Evolutionary conservation across 768 basidiomycete species (phyloP).

Genomic region (Trametes cingulata): DNA sequence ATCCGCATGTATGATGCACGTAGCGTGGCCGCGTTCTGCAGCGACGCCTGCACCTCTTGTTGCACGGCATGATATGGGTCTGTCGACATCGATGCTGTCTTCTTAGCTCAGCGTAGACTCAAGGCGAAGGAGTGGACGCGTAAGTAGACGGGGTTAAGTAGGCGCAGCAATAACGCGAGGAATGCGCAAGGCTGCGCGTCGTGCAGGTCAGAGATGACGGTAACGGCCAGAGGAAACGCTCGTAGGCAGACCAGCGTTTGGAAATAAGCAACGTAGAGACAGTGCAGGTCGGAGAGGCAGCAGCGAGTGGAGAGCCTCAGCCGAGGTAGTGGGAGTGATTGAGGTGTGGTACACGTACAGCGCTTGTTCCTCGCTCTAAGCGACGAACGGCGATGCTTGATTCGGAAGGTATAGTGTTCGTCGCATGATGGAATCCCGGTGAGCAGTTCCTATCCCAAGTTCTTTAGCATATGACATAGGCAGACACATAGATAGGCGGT

Average conservation of each 20-base stretch:
- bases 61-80: slow-evolving; percentile 91
- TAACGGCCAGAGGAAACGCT: no score
- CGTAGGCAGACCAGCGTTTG: no score
- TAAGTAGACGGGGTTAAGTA: not conserved
- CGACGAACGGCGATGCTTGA: slow-evolving; percentile 15
- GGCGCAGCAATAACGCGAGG: not conserved
- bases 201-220: not conserved
- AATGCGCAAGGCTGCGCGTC: not conserved
- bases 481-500: not conserved
- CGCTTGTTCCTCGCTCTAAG: not conserved
- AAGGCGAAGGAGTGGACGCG: not conserved
- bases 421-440: not conserved
- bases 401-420: slow-evolving; percentile 16
- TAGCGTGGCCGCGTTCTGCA: slow-evolving; percentile 70
- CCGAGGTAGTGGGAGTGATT: no score
- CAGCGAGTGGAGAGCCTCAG: not conserved
- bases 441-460: not conserved
- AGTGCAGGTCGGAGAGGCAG: no score
- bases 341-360: not conserved
- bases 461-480: not conserved
- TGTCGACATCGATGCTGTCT: slow-evolving; percentile 49
- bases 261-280: no score
- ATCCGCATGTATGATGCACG: slow-evolving; percentile 79
- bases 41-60: slow-evolving; percentile 75
- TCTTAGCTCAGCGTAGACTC: not conserved